These are phyloP conservation scores for Eutrema salsugineum DNA, from an alignment of 441 rosid species.

Conservation along the genomic window DNA sequence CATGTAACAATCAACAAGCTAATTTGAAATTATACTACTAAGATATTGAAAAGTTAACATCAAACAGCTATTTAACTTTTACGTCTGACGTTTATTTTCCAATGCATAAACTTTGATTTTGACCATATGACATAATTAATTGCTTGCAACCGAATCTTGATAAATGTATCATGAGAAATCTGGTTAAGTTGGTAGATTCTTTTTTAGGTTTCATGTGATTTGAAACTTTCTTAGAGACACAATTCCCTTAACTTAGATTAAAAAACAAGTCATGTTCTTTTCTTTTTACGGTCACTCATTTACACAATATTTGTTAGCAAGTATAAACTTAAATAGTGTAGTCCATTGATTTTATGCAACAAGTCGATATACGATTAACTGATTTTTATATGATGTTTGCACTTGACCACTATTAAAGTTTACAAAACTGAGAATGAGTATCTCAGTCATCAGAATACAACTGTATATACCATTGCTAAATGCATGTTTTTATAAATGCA, in stretches of 20 bases:
- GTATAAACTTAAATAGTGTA: not conserved
- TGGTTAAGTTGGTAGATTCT: slow-evolving; percentile 15
- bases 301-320: not conserved
- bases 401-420: not conserved
- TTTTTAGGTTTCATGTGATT: slow-evolving; percentile 13
- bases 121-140: not conserved
- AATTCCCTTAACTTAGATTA: slow-evolving; percentile 26
- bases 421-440: not conserved
- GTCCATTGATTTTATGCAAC: not conserved
- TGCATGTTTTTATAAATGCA: not conserved
- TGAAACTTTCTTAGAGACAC: not conserved
- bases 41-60: not conserved
- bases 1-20: not conserved
- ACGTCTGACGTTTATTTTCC: not conserved
- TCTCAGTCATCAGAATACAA: not conserved
- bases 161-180: slow-evolving; percentile 2
- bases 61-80: not conserved
- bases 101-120: not conserved
- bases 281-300: not conserved
- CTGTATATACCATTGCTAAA: not conserved
- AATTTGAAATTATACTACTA: not conserved
- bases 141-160: slow-evolving; percentile 15
- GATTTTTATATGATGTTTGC: not conserved
- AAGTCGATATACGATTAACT: not conserved
- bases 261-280: slow-evolving; percentile 27